Base-by-base conservation (phyloP, 169 alveolate species). In the Plasmodium inui region DNA sequence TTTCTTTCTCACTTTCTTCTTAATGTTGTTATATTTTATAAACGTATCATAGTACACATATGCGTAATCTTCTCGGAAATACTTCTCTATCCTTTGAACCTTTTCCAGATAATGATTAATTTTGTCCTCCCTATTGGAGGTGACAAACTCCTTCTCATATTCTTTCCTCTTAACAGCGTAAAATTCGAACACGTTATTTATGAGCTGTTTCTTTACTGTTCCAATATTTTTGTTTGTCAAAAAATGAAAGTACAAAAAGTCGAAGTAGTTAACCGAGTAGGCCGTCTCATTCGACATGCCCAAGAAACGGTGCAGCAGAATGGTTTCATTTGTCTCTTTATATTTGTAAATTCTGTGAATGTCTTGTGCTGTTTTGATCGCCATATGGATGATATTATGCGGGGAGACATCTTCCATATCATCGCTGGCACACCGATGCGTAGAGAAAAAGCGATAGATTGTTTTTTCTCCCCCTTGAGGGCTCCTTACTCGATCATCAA, bases 291-390 rank as follows among this genome's bases (percentile, higher is more conserved):
- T 89, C 72, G 30, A 30, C 53, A 61, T 53, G 53, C 82, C 19
- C 73, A 79, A 30, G 71, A 28, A 89, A 89, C 79, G 67, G 22
- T 89, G 61, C 73, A 89, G 7, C 7, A 89, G 72, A 78, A 89
- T 22, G 14, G 71, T 41, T n/a, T 78, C 94, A 28, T 89, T 89
- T 26, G 61, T 39, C 19, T 79, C 72, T 41, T 61, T 89, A 37
- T 78, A 80, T 89, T 89, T 89, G 30, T 89, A 89, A 57, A 89
- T 89, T 79, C 70, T 89, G 37, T 89, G 83, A 79, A 89, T 34
- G 50, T 79, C 19, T 19, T 37, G 10, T 9, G 81, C 79, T 7
- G 39, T 74, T 17, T 86, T 37, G 19, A 50, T 74, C 32, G 39
- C 55, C 6, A 81, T 46, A 28, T 22, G 10, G 1, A 34, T 67